Conservation (phyloP, 2,329 filamentous ascomycete genomes). For the Acarospora socialis region DNA sequence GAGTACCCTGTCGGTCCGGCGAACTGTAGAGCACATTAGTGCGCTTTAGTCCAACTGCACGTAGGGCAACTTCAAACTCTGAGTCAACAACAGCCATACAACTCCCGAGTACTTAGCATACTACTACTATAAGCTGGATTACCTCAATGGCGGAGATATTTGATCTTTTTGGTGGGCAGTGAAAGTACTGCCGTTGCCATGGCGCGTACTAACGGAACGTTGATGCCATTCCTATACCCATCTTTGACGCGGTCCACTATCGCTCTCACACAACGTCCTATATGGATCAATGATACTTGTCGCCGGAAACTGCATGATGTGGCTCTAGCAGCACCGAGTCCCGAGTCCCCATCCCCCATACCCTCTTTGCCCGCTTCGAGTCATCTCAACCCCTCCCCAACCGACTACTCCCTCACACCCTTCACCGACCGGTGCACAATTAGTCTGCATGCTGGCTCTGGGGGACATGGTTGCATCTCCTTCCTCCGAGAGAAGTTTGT, state of each 20-base stretch:
- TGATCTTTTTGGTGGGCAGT: too few species aligned
- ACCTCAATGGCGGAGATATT: too few species aligned
- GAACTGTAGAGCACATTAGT: too few species aligned
- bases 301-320: conserved; percentile 7
- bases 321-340: conserved; percentile 9
- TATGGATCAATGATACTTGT: not conserved
- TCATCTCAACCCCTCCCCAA: conserved; percentile 65
- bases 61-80: too few species aligned
- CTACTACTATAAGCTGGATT: too few species aligned
- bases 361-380: conserved; percentile 22
- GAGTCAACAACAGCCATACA: too few species aligned
- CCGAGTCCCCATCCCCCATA: conserved; percentile 8
- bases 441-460: conserved; percentile 61
- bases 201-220: conserved; percentile 11
- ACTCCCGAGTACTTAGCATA: too few species aligned
- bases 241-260: conserved; percentile 15
- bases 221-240: conserved; percentile 25
- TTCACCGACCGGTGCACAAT: conserved; percentile 80
- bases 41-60: too few species aligned
- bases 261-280: conserved; percentile 3
- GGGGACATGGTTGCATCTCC: conserved; percentile 86
- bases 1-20: too few species aligned
- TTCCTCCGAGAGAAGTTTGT: conserved; percentile 87
- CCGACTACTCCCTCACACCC: conserved; percentile 67
- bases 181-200: too few species aligned